These are phyloP conservation scores for Sextonia rubra DNA, from an alignment of 164 flowering plant species.

Conservation along the genomic window DNA sequence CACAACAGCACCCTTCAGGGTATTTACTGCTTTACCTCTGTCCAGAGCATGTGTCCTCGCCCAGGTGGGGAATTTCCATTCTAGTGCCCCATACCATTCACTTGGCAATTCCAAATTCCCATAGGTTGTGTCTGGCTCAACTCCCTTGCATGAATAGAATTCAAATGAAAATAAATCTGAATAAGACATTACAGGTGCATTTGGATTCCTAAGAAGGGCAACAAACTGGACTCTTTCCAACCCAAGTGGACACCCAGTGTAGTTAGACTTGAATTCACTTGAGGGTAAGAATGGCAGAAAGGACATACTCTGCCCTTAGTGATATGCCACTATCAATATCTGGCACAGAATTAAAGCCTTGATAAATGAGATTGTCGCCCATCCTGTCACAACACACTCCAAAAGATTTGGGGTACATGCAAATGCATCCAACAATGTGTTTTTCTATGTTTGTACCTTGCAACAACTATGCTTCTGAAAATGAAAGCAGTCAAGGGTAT, in stretches of 20 bases:
- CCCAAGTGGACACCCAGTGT: background rate
- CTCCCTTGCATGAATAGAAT: conserved; percentile 58
- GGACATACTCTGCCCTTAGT: background rate
- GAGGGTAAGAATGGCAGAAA: background rate
- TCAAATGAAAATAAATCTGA: background rate
- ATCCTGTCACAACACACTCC: no score
- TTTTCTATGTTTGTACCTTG: background rate
- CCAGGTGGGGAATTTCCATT: conserved; percentile 95
- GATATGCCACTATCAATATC: no score
- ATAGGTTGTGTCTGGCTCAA: conserved; percentile 78
- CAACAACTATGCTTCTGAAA: background rate
- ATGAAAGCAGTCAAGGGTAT: background rate
- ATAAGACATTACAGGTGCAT: background rate
- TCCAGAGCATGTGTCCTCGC: conserved; percentile 97
- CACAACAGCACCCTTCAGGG: conserved; percentile 89
- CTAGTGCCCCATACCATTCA: conserved; percentile 90
- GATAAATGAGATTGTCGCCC: background rate
- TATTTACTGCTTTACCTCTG: conserved; percentile 96
- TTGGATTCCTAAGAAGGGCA: background rate
- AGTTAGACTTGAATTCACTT: background rate
- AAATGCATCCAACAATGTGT: background rate
- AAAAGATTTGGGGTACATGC: background rate
- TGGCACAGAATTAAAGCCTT: background rate
- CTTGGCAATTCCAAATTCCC: conserved; percentile 72
- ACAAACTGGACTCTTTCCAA: background rate